Evolutionary conservation across 164 flowering plant genomes (phyloP).

Genomic region (Umbilicus rupestris): DNA sequence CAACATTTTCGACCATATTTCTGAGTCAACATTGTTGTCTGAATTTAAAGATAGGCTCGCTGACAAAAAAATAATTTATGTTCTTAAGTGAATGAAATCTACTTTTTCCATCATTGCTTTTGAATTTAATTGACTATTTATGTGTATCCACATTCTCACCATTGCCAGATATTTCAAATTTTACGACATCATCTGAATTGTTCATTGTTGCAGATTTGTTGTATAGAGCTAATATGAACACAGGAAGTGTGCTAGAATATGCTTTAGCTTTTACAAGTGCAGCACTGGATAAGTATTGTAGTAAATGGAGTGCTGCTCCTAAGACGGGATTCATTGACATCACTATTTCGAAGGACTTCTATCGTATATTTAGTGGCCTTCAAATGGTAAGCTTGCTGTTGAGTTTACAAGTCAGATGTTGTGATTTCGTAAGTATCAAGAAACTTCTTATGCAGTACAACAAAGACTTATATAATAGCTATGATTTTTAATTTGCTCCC

Average conservation of each 20-base stretch:
- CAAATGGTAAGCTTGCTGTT: slow-evolving; percentile 59
- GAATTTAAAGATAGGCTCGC: neutral
- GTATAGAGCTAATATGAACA: slow-evolving; percentile 77
- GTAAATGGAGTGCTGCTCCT: slow-evolving; percentile 88
- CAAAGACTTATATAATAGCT: neutral
- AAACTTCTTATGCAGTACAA: neutral
- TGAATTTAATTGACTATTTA: neutral
- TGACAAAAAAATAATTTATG: neutral
- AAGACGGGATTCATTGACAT: slow-evolving; percentile 96
- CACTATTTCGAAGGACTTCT: slow-evolving; percentile 90
- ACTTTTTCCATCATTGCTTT: neutral
- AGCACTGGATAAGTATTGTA: slow-evolving; percentile 75
- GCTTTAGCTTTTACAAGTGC: slow-evolving; percentile 97
- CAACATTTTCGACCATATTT: too few relatives aligned
- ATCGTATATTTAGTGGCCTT: slow-evolving; percentile 91
- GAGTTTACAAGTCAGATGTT: neutral
- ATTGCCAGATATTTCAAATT: neutral
- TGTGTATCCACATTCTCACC: neutral
- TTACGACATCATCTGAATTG: neutral
- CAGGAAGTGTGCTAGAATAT: slow-evolving; percentile 93
- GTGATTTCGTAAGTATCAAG: neutral
- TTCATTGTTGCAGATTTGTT: slow-evolving; percentile 54
- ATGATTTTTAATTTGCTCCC: neutral
- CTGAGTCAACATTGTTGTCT: neutral
- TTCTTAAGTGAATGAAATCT: neutral